A percentile compares a stretch with the other conserved stretches of the same genome.
phyloP scores from a whole-genome alignment of 2,329 filamentous ascomycete genomes.

The Beauveria pseudobassiana region DNA sequence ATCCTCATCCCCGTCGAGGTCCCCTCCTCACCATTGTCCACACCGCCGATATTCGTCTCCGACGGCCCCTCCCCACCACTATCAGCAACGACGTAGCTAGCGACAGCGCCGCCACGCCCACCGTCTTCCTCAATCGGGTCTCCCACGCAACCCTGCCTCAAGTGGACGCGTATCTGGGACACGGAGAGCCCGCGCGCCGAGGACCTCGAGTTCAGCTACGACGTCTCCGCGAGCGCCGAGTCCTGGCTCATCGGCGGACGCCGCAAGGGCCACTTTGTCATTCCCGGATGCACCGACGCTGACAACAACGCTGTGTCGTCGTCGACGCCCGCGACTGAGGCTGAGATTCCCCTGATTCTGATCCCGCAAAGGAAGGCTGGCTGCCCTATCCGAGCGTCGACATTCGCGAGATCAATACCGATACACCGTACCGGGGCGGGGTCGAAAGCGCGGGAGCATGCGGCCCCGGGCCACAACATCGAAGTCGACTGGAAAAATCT shows the following conservation, averaged over 20 bases:
- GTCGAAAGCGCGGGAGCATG: constrained; percentile 12
- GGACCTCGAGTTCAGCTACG: constrained; percentile 72
- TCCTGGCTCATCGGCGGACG: constrained; percentile 81
- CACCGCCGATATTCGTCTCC: constrained; percentile 61
- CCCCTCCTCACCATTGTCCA: constrained; percentile 77
- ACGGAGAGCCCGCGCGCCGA: constrained; percentile 33
- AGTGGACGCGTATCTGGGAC: constrained; percentile 58
- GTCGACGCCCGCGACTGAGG: constrained; percentile 40
- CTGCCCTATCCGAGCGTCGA: constrained; percentile 74
- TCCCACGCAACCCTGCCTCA: constrained; percentile 54
- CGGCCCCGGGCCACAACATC: constrained; percentile 35
- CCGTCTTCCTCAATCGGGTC: constrained; percentile 56
- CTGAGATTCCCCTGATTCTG: constrained; percentile 62
- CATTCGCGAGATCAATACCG: constrained; percentile 53
- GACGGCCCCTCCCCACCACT: constrained; percentile 26
- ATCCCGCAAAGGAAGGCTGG: constrained; percentile 72
- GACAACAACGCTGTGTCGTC: constrained; percentile 14
- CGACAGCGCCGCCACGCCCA: constrained; percentile 27
- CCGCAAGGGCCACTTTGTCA: constrained; percentile 69
- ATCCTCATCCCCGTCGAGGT: constrained; percentile 89
- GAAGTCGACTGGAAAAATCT: constrained; percentile 77
- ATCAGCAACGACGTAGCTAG: constrained; percentile 19
- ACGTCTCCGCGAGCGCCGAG: constrained; percentile 65
- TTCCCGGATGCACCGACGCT: constrained; percentile 29
- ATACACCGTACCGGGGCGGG: constrained; percentile 12